Evolutionary conservation across 192 early-diverging fungal genomes (phyloP).

Genomic region (Pilobolus umbonatus): DNA sequence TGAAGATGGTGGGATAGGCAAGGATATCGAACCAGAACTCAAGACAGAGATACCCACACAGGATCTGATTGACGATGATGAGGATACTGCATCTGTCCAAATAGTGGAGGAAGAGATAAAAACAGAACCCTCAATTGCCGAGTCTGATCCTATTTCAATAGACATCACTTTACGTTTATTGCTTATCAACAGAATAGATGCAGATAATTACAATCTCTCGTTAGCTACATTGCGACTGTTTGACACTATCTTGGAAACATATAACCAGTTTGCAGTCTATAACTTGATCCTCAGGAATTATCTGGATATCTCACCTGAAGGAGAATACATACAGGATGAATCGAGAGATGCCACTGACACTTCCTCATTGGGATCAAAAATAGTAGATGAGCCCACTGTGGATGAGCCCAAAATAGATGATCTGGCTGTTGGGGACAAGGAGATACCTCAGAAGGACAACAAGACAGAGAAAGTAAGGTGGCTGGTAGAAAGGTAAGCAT

Average conservation of each 20-base stretch:
- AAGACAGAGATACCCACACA: not conserved
- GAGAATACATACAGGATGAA: slow-evolving; percentile 26
- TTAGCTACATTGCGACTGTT: slow-evolving; percentile 55
- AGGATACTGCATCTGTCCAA: not conserved
- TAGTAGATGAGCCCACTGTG: slow-evolving; percentile 1
- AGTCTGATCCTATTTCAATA: not conserved
- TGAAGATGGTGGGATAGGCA: slow-evolving; percentile 35
- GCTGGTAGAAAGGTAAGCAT: slow-evolving; percentile 34
- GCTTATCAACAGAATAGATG: slow-evolving; percentile 30
- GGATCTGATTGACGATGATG: slow-evolving; percentile 17
- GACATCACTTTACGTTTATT: slow-evolving; percentile 40
- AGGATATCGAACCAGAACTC: slow-evolving; percentile 34
- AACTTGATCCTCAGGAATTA: slow-evolving; percentile 56
- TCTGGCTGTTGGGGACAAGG: slow-evolving; percentile 13
- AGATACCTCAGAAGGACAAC: slow-evolving; percentile 18
- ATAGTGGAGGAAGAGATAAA: not conserved
- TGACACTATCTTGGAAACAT: slow-evolving; percentile 53
- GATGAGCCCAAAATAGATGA: slow-evolving; percentile 19
- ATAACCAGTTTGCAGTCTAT: slow-evolving; percentile 56
- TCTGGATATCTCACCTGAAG: slow-evolving; percentile 29
- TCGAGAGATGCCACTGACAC: slow-evolving; percentile 11
- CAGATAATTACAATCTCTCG: slow-evolving; percentile 38
- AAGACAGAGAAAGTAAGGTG: slow-evolving; percentile 31
- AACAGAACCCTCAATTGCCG: not conserved
- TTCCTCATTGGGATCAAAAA: slow-evolving; percentile 19